Base-by-base conservation (phyloP, 1,139 yeast species). In the Magnusiomyces sp. region DNA sequence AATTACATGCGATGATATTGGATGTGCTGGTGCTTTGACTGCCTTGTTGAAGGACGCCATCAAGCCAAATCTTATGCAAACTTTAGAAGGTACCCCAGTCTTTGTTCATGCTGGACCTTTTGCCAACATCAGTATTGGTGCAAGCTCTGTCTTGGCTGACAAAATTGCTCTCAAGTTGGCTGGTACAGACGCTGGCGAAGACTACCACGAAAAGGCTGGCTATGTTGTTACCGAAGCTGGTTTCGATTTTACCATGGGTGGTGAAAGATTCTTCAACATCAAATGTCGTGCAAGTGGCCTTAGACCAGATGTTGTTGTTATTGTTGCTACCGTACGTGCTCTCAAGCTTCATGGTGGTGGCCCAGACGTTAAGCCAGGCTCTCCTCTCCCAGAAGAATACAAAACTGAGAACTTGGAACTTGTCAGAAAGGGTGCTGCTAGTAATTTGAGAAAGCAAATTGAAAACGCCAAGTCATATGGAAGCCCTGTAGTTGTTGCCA, bases 181-280 rank as follows among this genome's bases (percentile, higher is more conserved):
- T 43, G 95, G 96, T 68, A 83, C 80, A 40, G 77, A 75, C 56
- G 68, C 74, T 64, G 66, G 75, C 64, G 70, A 73, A 53, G 71
- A 71, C 41, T 77, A 74, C 56, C 79, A 76, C 56, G 77, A 77
- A 63, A 80, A 83, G 65, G 80, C 83, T 59, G 97, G 97, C 59
- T 90, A 82, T 65, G 97, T 90, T 54, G 90, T 90, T 52, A 90
- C 97, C 47, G 97, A 90, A 70, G 97, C 97, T 37, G 98, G 97
- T 55, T 92, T 92, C 73, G 98, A 92, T 70, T 90, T 92, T 76
- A 92, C 97, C 50, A 92, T 92, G 97, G 98, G 98, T 66, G 97
- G 97, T 66, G 98, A 92, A 73, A 79, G 97, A 68, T 92, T 92
- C 73, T 79, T 90, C 70, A 90, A 92, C 74, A 92, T 92, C 72